A percentile compares a stretch with the other conserved stretches of the same genome.
These are phyloP conservation scores for Ceratobasidium sp. DNA, from an alignment of 1,284 basidiomycete genomes.

Conservation along the genomic window DNA sequence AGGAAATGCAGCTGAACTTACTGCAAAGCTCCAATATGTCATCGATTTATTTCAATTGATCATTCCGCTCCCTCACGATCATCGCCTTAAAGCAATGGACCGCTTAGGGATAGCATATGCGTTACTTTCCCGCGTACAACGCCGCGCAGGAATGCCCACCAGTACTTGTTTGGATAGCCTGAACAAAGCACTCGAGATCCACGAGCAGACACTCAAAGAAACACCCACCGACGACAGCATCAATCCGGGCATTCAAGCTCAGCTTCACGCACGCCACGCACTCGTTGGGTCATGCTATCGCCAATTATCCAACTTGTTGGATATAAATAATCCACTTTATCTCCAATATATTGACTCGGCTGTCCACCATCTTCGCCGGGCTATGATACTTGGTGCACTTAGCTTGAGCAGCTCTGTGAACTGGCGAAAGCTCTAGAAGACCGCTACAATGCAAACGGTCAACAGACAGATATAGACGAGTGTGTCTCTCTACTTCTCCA, in stretches of 20 bases:
- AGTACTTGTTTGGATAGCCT: not conserved
- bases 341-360: not conserved
- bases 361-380: constrained; percentile 5
- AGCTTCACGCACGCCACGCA: not conserved
- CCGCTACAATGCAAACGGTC: not conserved
- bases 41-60: not conserved
- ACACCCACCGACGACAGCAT: not conserved
- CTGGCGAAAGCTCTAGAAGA: constrained; percentile 8
- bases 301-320: not conserved
- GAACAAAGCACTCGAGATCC: not conserved
- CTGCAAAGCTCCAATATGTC: not conserved
- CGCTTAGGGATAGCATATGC: not conserved
- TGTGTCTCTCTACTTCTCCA: constrained; percentile 1
- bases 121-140: not conserved
- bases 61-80: not conserved
- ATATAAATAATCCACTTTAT: not conserved
- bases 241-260: no score
- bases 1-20: not conserved
- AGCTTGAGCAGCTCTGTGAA: not conserved
- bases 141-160: not conserved
- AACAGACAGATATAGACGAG: constrained; percentile 10
- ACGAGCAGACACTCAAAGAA: not conserved
- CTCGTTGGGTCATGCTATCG: constrained; percentile 7
- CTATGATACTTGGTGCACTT: not conserved
- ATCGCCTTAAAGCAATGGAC: constrained; percentile 8